Percentiles rank a stretch among this genome's conserved stretches.
Evolutionary conservation across 805 yeast species (phyloP).

Genomic region (Saturnispora serradocipensis): DNA sequence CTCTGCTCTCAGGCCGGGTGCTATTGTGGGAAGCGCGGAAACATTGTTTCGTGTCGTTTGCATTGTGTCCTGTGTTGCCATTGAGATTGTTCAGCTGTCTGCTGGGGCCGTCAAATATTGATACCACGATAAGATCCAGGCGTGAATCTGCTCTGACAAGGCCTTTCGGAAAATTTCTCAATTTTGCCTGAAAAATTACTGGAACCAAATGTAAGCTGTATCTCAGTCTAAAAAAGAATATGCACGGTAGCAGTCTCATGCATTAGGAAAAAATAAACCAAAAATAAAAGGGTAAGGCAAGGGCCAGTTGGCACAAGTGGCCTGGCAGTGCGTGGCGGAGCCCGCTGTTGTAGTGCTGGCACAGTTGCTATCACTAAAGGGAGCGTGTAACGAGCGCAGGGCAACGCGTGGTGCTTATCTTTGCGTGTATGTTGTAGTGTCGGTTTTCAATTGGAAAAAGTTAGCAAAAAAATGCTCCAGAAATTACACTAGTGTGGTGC

Average conservation of each 20-base stretch:
- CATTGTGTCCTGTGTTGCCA: not conserved
- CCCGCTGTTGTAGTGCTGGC: too few species aligned
- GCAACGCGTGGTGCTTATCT: too few species aligned
- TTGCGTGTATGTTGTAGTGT: too few species aligned
- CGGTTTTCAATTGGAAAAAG: too few species aligned
- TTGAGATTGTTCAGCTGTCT: not conserved
- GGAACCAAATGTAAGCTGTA: not conserved
- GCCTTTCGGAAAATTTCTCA: not conserved
- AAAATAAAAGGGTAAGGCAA: not conserved
- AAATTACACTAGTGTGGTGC: too few species aligned
- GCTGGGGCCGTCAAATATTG: not conserved
- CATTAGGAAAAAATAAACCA: not conserved
- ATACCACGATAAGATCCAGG: not conserved
- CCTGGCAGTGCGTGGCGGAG: not conserved
- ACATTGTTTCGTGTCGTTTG: not conserved
- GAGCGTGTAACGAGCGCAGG: not conserved
- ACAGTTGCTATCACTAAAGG: not conserved
- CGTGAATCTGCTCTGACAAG: not conserved
- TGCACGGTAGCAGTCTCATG: not conserved
- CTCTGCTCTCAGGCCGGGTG: slow-evolving; percentile 3
- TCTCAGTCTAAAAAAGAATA: not conserved
- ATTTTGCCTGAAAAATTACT: not conserved
- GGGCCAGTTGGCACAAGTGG: not conserved
- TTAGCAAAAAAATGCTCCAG: too few species aligned
- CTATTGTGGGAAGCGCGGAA: too few species aligned